A percentile compares a stretch with the other conserved stretches of the same genome.
Evolutionary conservation across 371 early-diverging fungal genomes (phyloP).

Genomic region (Quaeritorhiza haematococci): DNA sequence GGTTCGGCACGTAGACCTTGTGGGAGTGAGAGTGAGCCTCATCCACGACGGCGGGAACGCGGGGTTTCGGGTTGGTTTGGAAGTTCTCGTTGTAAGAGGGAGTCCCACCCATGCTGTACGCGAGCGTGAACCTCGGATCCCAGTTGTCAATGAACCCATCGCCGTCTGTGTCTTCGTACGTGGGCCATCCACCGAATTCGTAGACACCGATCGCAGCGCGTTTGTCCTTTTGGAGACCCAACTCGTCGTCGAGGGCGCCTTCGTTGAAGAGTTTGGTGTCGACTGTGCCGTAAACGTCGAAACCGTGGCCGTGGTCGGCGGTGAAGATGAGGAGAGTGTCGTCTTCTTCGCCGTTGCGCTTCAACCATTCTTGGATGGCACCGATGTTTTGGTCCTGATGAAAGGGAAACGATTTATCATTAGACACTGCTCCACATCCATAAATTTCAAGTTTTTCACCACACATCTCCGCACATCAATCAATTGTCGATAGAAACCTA

Average conservation of each 20-base stretch:
- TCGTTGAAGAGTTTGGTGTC: constrained; percentile 40
- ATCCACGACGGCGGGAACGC: constrained; percentile 1
- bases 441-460: too few species aligned
- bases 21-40: constrained; percentile 1
- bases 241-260: too few species aligned
- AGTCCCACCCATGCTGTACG: constrained; percentile 50
- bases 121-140: constrained; percentile 49
- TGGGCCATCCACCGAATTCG: constrained; percentile 54
- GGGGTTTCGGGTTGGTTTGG: constrained; percentile 21
- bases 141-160: constrained; percentile 61
- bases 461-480: too few species aligned
- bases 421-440: too few species aligned
- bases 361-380: constrained; percentile 42
- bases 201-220: constrained; percentile 55
- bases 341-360: constrained; percentile 41
- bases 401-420: too few species aligned
- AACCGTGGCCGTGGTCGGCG: constrained; percentile 68
- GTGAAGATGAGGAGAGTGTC: constrained; percentile 66
- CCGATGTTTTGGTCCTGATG: constrained; percentile 65
- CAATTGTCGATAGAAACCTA: too few species aligned
- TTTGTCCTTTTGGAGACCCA: too few species aligned
- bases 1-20: constrained; percentile 26
- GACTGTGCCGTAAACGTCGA: constrained; percentile 69
- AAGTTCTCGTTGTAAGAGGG: constrained; percentile 54
- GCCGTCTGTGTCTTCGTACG: constrained; percentile 43